Evolutionary conservation across 345 rosid species (phyloP).

Genomic region (Cardamine occulta): DNA sequence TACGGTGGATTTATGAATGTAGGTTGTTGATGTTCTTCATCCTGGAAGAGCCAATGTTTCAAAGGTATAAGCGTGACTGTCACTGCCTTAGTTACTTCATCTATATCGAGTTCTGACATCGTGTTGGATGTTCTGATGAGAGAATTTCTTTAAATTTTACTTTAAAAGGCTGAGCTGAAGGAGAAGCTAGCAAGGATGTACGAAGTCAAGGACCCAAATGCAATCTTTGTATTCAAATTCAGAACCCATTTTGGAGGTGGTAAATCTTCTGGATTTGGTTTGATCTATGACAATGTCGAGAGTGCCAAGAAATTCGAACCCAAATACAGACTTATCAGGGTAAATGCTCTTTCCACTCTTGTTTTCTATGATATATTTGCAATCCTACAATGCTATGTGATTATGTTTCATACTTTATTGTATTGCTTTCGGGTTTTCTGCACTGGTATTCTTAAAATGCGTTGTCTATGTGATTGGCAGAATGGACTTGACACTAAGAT

Average conservation of each 20-base stretch:
- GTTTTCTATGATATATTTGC: not conserved
- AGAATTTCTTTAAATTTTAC: not conserved
- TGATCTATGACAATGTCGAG: conserved; percentile 88
- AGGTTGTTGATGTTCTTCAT: conserved; percentile 96
- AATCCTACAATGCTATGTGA: not conserved
- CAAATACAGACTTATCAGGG: conserved; percentile 97
- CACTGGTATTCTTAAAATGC: not conserved
- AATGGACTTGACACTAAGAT: conserved; percentile 94
- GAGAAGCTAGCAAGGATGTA: conserved; percentile 84
- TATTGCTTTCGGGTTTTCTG: not conserved
- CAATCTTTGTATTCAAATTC: conserved; percentile 95
- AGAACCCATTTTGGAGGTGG: conserved; percentile 99
- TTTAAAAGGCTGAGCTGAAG: conserved; percentile 76
- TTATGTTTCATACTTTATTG: not conserved
- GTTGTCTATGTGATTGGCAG: conserved; percentile 45
- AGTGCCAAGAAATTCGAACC: conserved; percentile 95
- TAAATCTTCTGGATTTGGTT: conserved; percentile 94
- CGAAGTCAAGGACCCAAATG: conserved; percentile 85
- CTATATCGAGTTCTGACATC: not conserved
- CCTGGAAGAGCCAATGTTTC: conserved; percentile 95
- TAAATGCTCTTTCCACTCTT: conserved; percentile 37
- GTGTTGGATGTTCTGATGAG: not conserved
- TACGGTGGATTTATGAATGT: conserved; percentile 15
- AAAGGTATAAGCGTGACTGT: conserved; percentile 54
- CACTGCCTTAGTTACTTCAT: not conserved